A percentile compares a stretch with the other conserved stretches of the same genome.
Conservation (phyloP, 805 yeast genomes). For the Monosporozyma unispora region DNA sequence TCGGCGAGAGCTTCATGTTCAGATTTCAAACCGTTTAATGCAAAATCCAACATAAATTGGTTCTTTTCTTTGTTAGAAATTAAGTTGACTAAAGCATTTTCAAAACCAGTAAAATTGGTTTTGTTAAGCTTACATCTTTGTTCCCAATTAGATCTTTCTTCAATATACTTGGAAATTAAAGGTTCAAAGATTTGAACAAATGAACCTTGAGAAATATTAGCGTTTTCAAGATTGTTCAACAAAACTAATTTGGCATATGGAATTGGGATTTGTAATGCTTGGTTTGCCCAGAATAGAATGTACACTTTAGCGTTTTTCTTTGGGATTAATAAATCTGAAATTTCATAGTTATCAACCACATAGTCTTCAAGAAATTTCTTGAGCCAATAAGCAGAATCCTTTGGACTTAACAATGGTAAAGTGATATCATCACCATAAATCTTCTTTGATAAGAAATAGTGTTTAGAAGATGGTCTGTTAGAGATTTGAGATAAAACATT, state of each 20-base stretch:
- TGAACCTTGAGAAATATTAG: slow-evolving; percentile 17
- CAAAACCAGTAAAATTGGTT: slow-evolving; percentile 46
- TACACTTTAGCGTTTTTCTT: slow-evolving; percentile 52
- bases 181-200: slow-evolving; percentile 42
- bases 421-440: slow-evolving; percentile 46
- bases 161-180: slow-evolving; percentile 38
- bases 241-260: slow-evolving; percentile 50
- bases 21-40: slow-evolving; percentile 45
- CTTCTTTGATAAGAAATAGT: slow-evolving; percentile 42
- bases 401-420: slow-evolving; percentile 52
- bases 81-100: slow-evolving; percentile 46
- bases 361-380: slow-evolving; percentile 37
- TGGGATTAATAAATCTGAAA: slow-evolving; percentile 35
- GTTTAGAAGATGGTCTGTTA: slow-evolving; percentile 32
- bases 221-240: slow-evolving; percentile 37
- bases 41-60: slow-evolving; percentile 48
- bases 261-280: slow-evolving; percentile 44
- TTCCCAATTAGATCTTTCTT: slow-evolving; percentile 39
- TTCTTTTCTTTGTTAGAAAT: slow-evolving; percentile 56
- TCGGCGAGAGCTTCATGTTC: slow-evolving; percentile 37
- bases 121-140: slow-evolving; percentile 39
- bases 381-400: slow-evolving; percentile 47
- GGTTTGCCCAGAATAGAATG: slow-evolving; percentile 60
- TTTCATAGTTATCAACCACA: slow-evolving; percentile 42
- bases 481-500: slow-evolving; percentile 33